Percentiles rank a stretch among this genome's conserved stretches.
phyloP scores from a whole-genome alignment of 805 yeast genomes.

The Hanseniaspora guilliermondii region DNA sequence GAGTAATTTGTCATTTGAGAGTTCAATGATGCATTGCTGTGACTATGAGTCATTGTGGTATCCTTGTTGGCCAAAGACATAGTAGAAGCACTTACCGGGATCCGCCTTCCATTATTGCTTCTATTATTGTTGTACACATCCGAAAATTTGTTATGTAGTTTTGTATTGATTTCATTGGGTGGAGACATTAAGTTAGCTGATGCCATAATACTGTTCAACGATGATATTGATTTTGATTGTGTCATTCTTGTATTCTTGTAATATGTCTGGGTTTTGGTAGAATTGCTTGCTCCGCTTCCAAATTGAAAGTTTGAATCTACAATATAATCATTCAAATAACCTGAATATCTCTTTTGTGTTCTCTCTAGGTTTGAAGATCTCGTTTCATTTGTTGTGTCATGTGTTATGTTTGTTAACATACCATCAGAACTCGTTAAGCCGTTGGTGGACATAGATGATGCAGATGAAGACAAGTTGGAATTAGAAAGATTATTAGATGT shows the following conservation, averaged over 20 bases:
- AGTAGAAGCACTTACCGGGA: neutral
- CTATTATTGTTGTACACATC: neutral
- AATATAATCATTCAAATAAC: slow-evolving; percentile 12
- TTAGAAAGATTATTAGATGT: neutral
- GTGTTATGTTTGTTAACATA: slow-evolving; percentile 9
- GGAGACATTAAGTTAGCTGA: neutral
- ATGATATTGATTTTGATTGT: slow-evolving; percentile 11
- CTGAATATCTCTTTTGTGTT: slow-evolving; percentile 11
- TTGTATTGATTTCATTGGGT: neutral
- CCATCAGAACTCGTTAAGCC: neutral
- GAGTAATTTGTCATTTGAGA: slow-evolving; percentile 12
- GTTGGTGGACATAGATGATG: neutral
- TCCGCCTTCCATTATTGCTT: neutral
- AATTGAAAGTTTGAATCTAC: neutral
- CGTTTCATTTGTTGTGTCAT: neutral
- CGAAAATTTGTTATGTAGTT: neutral
- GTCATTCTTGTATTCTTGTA: slow-evolving; percentile 1
- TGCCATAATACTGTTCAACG: slow-evolving; percentile 8
- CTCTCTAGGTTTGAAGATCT: neutral
- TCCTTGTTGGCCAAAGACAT: slow-evolving; percentile 1
- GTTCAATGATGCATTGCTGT: slow-evolving; percentile 20
- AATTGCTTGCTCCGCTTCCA: neutral
- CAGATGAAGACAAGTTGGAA: neutral
- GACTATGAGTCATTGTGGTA: slow-evolving; percentile 16
- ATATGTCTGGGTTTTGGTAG: neutral